A percentile compares a stretch with the other conserved stretches of the same genome.
phyloP scores from a whole-genome alignment of 306 rosid species.

The Calophaca sinica region DNA sequence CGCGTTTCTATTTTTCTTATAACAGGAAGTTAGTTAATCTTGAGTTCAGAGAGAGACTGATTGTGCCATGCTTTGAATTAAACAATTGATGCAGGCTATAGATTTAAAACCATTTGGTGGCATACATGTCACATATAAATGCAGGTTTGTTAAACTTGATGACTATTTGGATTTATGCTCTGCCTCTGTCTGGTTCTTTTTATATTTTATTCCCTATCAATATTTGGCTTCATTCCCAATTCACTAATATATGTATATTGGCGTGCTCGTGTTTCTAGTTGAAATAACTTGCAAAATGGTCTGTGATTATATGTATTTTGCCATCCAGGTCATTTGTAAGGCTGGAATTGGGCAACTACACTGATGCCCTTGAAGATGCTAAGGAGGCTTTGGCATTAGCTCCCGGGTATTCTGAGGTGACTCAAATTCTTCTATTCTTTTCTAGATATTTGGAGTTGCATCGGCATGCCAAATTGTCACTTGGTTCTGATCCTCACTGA shows the following conservation, averaged over 20 bases:
- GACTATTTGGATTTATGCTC: background rate
- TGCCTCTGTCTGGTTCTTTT: background rate
- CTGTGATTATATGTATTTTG: conserved; percentile 27
- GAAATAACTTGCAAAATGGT: conserved; percentile 6
- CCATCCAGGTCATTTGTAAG: conserved; percentile 72
- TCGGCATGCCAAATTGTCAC: conserved; percentile 26
- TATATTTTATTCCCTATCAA: background rate
- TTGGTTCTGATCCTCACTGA: conserved; percentile 1
- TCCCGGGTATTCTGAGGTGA: conserved; percentile 77
- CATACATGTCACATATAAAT: conserved; percentile 61
- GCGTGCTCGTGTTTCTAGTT: background rate
- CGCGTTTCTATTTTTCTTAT: background rate
- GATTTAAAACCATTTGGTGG: conserved; percentile 81
- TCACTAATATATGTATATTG: conserved; percentile 3
- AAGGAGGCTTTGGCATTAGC: conserved; percentile 68
- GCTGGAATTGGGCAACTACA: conserved; percentile 67
- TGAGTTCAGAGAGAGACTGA: conserved; percentile 6
- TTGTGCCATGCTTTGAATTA: conserved; percentile 8
- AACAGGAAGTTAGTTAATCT: background rate
- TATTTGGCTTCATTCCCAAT: background rate
- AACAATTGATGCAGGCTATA: conserved; percentile 69
- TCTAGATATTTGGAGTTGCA: conserved; percentile 1
- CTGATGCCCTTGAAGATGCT: conserved; percentile 81
- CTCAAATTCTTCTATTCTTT: conserved; percentile 17
- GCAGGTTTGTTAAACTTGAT: conserved; percentile 62